A percentile compares a stretch with the other conserved stretches of the same genome.
These are phyloP conservation scores for Leccinum truebloodii DNA, from an alignment of 768 basidiomycete genomes.

Conservation along the genomic window DNA sequence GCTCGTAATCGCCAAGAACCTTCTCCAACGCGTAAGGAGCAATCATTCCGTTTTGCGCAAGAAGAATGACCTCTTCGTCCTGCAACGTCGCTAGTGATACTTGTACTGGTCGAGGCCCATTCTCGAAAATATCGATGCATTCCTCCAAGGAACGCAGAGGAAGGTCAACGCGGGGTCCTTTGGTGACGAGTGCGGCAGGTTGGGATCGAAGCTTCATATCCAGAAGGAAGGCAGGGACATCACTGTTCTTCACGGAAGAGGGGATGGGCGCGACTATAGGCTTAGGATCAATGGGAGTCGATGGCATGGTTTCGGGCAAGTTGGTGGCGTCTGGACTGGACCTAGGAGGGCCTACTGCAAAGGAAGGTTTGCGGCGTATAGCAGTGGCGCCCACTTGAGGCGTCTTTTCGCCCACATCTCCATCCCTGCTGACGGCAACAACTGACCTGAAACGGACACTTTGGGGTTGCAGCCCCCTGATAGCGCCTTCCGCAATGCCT, in stretches of 20 bases:
- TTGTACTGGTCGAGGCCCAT: slow-evolving; percentile 63
- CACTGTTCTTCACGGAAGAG: slow-evolving; percentile 20
- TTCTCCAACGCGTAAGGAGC: slow-evolving; percentile 96
- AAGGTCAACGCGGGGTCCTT: slow-evolving; percentile 15
- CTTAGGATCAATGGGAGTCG: slow-evolving; percentile 13
- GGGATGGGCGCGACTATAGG: slow-evolving; percentile 30
- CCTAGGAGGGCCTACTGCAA: slow-evolving; percentile 28
- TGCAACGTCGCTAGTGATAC: slow-evolving; percentile 61
- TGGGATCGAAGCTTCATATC: slow-evolving; percentile 38
- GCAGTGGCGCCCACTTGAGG: slow-evolving; percentile 15
- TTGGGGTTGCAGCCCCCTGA: slow-evolving; percentile 33
- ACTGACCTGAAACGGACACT: slow-evolving; percentile 32
- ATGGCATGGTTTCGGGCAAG: slow-evolving; percentile 19
- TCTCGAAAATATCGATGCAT: slow-evolving; percentile 78
- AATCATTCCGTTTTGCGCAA: slow-evolving; percentile 91
- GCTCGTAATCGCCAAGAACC: slow-evolving; percentile 81
- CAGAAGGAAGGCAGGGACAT: slow-evolving; percentile 31
- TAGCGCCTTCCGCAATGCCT: slow-evolving; percentile 66
- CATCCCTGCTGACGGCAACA: slow-evolving; percentile 18
- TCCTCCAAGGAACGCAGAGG: slow-evolving; percentile 64
- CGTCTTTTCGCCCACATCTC: slow-evolving; percentile 22
- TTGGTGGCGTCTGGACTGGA: slow-evolving; percentile 15
- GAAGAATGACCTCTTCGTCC: slow-evolving; percentile 89
- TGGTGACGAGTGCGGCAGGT: slow-evolving; percentile 13
- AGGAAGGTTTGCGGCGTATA: slow-evolving; percentile 23